phyloP scores from a whole-genome alignment of 805 yeast genomes.

The Candida boidinii region DNA sequence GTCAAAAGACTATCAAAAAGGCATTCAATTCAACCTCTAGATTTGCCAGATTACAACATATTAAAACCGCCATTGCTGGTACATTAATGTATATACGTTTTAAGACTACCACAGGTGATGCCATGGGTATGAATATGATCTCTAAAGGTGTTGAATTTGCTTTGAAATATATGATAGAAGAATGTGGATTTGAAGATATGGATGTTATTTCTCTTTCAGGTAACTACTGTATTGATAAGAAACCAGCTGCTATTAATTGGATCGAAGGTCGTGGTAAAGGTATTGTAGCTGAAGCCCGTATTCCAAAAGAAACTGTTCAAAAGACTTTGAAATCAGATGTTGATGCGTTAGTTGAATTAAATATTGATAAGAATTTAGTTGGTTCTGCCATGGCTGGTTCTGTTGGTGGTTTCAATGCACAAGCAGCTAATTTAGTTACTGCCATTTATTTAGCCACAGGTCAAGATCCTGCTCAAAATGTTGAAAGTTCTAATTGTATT shows the following conservation, averaged over 20 bases:
- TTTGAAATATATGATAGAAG: slow-evolving; percentile 74
- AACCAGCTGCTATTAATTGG: slow-evolving; percentile 98
- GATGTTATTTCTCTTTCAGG: slow-evolving; percentile 87
- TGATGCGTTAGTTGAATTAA: slow-evolving; percentile 83
- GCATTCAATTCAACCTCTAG: slow-evolving; percentile 96
- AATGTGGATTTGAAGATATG: slow-evolving; percentile 93
- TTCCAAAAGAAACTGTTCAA: slow-evolving; percentile 74
- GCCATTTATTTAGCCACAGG: slow-evolving; percentile 94
- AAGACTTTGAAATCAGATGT: slow-evolving; percentile 88
- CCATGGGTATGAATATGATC: slow-evolving; percentile 99
- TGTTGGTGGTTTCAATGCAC: slow-evolving; percentile 97
- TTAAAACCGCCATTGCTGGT: slow-evolving; percentile 94
- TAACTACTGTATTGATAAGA: slow-evolving; percentile 95
- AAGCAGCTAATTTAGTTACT: slow-evolving; percentile 93
- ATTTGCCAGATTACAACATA: slow-evolving; percentile 87
- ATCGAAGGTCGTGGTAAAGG: slow-evolving; percentile 98
- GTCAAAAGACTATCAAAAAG: slow-evolving; percentile 69
- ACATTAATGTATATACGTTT: slow-evolving; percentile 81
- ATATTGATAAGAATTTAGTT: slow-evolving; percentile 79
- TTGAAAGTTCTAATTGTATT: slow-evolving; percentile 95
- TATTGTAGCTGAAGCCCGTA: slow-evolving; percentile 90
- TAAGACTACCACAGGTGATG: slow-evolving; percentile 99
- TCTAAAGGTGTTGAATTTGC: slow-evolving; percentile 95
- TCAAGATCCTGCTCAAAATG: slow-evolving; percentile 99
- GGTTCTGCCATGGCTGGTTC: slow-evolving; percentile 99